Evolutionary conservation across 768 basidiomycete species (phyloP).

Genomic region (Daedaleopsis sinensis): DNA sequence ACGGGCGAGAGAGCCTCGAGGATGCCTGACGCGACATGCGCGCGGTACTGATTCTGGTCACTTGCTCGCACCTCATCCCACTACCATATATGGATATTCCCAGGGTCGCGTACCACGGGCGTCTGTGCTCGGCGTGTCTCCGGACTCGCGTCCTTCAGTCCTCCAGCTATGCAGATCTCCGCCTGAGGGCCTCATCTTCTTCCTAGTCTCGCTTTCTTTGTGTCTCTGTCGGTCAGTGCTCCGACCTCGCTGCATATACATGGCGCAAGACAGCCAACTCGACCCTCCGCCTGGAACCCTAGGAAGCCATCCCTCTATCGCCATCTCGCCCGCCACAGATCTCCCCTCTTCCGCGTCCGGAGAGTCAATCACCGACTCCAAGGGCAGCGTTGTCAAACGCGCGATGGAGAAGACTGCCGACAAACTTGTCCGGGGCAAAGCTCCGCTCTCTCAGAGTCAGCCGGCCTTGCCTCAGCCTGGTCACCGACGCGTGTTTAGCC

Average conservation of each 20-base stretch:
- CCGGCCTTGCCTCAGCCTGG: conserved; percentile 34
- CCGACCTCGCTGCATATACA: not conserved
- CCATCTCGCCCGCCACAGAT: conserved; percentile 5
- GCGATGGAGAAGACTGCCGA: conserved; percentile 59
- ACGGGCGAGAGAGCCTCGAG: conserved; percentile 20
- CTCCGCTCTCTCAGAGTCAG: conserved; percentile 31
- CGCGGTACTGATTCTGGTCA: conserved; percentile 2
- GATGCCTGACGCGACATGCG: conserved; percentile 19
- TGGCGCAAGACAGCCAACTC: conserved; percentile 7
- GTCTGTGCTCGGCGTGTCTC: conserved; percentile 10
- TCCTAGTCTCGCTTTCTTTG: not conserved
- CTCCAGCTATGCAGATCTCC: not conserved
- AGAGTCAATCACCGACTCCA: conserved; percentile 14
- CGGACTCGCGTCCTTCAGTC: conserved; percentile 1
- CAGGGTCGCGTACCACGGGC: conserved; percentile 12
- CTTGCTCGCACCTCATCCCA: not conserved
- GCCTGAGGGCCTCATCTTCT: not conserved
- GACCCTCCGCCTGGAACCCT: conserved; percentile 7
- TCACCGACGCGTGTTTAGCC: conserved; percentile 57
- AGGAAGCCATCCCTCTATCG: conserved; percentile 13
- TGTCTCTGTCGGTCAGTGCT: not conserved
- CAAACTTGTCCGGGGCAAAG: conserved; percentile 59
- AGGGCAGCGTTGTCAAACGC: conserved; percentile 28
- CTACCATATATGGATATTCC: conserved; percentile 2
- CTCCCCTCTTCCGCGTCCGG: conserved; percentile 7